Conservation (phyloP, 176 grass and related monocot species). For the Carex parvula region DNA sequence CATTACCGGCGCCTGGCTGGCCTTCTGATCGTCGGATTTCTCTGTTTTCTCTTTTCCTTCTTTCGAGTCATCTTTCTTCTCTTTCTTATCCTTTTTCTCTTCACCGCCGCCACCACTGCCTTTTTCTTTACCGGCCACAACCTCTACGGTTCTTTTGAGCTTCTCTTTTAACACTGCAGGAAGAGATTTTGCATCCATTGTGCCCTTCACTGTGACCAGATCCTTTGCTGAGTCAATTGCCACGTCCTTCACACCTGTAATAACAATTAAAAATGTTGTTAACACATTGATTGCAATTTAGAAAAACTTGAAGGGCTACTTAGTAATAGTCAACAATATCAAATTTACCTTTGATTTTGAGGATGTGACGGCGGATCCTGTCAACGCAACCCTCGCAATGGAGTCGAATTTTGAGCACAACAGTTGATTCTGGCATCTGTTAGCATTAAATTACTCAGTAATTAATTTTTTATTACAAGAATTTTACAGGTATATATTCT, state of each 20-base stretch:
- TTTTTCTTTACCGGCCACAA: constrained; percentile 18
- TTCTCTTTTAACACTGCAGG: constrained; percentile 9
- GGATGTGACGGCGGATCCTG: constrained; percentile 53
- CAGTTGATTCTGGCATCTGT: constrained; percentile 45
- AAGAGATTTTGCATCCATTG: constrained; percentile 38
- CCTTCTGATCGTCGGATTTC: constrained; percentile 12
- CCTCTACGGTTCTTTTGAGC: constrained; percentile 26
- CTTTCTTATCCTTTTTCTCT: constrained; percentile 21
- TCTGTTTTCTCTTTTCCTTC: background rate
- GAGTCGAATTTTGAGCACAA: constrained; percentile 88
- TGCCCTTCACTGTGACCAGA: constrained; percentile 36
- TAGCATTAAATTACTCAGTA: background rate
- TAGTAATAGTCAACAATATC: background rate
- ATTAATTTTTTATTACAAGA: background rate
- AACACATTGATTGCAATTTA: background rate
- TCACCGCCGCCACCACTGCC: background rate
- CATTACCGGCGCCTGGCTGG: background rate
- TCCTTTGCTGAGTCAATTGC: constrained; percentile 23
- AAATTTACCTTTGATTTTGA: constrained; percentile 71
- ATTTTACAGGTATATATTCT: background rate
- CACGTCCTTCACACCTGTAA: constrained; percentile 28
- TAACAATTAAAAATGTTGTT: background rate
- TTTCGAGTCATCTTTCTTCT: constrained; percentile 13
- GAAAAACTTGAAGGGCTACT: background rate
- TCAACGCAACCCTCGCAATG: constrained; percentile 88